Percentiles rank a stretch among this genome's conserved stretches.
Evolutionary conservation across 768 basidiomycete genomes (phyloP).

Genomic region (Dendrothele bispora): DNA sequence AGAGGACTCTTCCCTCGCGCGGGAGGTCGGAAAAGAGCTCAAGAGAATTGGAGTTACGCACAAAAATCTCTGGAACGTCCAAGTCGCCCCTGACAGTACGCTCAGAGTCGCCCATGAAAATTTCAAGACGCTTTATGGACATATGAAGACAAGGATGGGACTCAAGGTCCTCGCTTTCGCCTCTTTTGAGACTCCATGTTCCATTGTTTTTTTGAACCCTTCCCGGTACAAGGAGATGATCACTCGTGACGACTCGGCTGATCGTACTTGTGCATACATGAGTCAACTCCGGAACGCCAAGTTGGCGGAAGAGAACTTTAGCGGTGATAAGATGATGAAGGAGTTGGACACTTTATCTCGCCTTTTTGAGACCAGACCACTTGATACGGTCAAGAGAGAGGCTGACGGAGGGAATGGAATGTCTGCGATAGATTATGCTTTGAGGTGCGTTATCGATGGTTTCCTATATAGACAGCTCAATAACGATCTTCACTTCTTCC

Average conservation of each 20-base stretch:
- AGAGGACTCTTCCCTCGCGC: conserved; percentile 21
- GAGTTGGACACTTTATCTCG: not conserved
- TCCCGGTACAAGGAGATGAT: not conserved
- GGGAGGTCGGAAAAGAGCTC: conserved; percentile 25
- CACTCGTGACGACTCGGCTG: not conserved
- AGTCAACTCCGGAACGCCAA: not conserved
- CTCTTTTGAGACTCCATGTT: not conserved
- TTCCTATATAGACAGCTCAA: not conserved
- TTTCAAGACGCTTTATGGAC: not conserved
- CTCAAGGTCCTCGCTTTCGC: not conserved
- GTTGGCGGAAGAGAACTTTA: not conserved
- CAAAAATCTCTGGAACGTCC: conserved; percentile 23
- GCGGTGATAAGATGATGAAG: not conserved
- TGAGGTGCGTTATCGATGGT: conserved; percentile 3
- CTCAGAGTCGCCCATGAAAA: not conserved
- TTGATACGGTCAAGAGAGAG: conserved; percentile 6
- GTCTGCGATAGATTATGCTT: conserved; percentile 9
- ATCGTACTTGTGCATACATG: not conserved
- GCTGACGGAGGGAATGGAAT: conserved; percentile 9
- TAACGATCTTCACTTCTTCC: not conserved
- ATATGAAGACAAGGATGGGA: not conserved
- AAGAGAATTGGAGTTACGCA: conserved; percentile 23
- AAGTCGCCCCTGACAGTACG: conserved; percentile 6
- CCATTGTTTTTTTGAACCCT: not conserved
- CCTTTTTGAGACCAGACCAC: conserved; percentile 1